These are phyloP conservation scores for Rosa hybrid DNA, from an alignment of 331 rosid species.

Conservation along the genomic window DNA sequence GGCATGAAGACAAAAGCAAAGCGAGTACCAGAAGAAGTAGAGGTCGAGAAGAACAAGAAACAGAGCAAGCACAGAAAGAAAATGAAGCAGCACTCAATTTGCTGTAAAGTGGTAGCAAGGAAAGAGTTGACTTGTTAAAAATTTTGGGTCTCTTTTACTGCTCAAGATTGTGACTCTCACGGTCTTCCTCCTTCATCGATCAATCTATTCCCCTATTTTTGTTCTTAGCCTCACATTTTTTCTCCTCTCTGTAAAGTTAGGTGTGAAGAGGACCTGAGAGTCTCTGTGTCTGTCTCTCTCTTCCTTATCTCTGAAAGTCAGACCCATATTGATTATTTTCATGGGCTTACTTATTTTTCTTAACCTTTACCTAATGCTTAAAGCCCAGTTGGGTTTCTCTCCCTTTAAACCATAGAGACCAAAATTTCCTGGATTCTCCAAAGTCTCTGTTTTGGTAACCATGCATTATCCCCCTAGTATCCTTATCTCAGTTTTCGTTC, in stretches of 20 bases:
- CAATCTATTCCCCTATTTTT: conserved; percentile 27
- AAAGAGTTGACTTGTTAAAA: conserved; percentile 45
- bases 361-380: conserved; percentile 13
- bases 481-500: neutral
- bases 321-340: conserved; percentile 41
- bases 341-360: conserved; percentile 36
- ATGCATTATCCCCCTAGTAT: neutral
- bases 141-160: conserved; percentile 24
- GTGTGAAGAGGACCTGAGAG: conserved; percentile 14
- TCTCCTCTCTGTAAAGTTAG: conserved; percentile 27
- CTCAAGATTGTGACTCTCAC: conserved; percentile 37
- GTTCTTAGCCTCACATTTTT: conserved; percentile 18
- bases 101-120: conserved; percentile 40
- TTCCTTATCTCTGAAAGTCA: conserved; percentile 25
- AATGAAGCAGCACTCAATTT: conserved; percentile 30
- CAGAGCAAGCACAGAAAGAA: neutral
- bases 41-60: conserved; percentile 11
- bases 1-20: conserved; percentile 11
- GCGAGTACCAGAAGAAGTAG: neutral
- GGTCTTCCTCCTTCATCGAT: conserved; percentile 44
- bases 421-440: conserved; percentile 23
- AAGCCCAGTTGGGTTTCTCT: conserved; percentile 25
- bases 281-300: conserved; percentile 26
- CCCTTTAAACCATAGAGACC: conserved; percentile 29
- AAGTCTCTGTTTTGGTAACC: neutral